Percentiles rank a stretch among this genome's conserved stretches.
phyloP scores from a whole-genome alignment of 2,329 filamentous ascomycete genomes.

The Apiospora koreana region DNA sequence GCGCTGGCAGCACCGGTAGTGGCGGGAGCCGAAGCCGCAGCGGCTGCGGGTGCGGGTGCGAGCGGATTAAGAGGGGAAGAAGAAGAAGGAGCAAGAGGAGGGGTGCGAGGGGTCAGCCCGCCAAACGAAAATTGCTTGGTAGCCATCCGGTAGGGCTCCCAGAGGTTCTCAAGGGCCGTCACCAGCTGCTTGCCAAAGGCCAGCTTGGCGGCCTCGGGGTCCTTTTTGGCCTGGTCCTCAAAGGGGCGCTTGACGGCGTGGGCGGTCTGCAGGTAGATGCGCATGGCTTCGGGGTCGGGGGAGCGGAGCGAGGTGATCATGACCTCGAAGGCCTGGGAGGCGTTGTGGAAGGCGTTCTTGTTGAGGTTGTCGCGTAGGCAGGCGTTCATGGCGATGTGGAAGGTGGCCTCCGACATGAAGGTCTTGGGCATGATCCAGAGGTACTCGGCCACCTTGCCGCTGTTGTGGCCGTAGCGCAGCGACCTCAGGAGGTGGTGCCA shows the following conservation, averaged over 20 bases:
- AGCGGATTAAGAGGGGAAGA: no score
- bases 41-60: neutral
- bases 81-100: neutral
- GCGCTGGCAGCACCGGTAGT: neutral
- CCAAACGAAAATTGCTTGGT: conserved; percentile 23
- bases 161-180: conserved; percentile 51
- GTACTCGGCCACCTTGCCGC: conserved; percentile 59
- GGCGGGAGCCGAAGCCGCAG: neutral
- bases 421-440: conserved; percentile 54
- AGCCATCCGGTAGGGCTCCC: conserved; percentile 45
- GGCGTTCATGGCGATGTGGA: conserved; percentile 71
- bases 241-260: conserved; percentile 47
- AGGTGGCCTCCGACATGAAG: conserved; percentile 52
- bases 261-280: conserved; percentile 58
- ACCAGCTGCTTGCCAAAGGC: conserved; percentile 53
- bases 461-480: conserved; percentile 66
- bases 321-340: conserved; percentile 63
- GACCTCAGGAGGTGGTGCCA: conserved; percentile 69
- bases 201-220: conserved; percentile 38
- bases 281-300: conserved; percentile 53
- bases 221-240: conserved; percentile 31
- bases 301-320: conserved; percentile 52
- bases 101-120: neutral
- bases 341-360: conserved; percentile 64
- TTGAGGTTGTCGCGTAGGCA: conserved; percentile 80